Evolutionary conservation across 306 rosid genomes (phyloP), one percentile per base, ranked within the genome.

Genomic region (Rubus parviflorus): DNA sequence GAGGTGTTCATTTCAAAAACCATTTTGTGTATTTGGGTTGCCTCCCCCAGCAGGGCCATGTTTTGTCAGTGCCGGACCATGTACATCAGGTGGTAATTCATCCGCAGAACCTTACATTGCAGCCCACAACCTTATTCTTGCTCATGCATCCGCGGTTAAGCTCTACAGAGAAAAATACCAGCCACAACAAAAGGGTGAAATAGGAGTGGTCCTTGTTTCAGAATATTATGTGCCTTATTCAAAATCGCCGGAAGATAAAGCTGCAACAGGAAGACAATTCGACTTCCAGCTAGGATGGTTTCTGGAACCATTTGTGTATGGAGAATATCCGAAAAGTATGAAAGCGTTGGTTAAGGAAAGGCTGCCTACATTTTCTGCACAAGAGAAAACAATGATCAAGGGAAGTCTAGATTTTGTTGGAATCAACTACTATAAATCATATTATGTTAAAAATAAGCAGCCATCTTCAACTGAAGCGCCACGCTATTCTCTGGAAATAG

Each of bases 1-100:
- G 42, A 82, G 86, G 77, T 89, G 94, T 23, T 89, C 93, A 5
- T 53, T 78, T 8, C 82, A 82, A 5, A 54, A 45, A 5, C 84
- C 48, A 11, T 77, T 60, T 23, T 87, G 88, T 69, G 22, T 4
- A 6, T 60, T 38, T 4, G 88, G 89, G 38, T 4, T 38, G 0
- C 38, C 37, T 40, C 51, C 52, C 23, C 52, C 52, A 42, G 72
- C 37, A 42, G 72, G 72, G 12, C 43, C 5, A n/a, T 67, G 72
- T 42, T 1, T 42, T 23, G 6, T 46, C 63, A 76, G 25, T 43
- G 2, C 37, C 5, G 64, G 64, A 71, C 81, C 70, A 13, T 56
- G 75, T 17, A 20, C 46, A 11, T 64, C 47, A 2, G 82, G 35
- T 45, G 53, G 79, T 14, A 73, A 77, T 64, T 77, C 81, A 16